These are phyloP conservation scores for Cytospora piceicola DNA, from an alignment of 2,329 filamentous ascomycete species.

Conservation along the genomic window DNA sequence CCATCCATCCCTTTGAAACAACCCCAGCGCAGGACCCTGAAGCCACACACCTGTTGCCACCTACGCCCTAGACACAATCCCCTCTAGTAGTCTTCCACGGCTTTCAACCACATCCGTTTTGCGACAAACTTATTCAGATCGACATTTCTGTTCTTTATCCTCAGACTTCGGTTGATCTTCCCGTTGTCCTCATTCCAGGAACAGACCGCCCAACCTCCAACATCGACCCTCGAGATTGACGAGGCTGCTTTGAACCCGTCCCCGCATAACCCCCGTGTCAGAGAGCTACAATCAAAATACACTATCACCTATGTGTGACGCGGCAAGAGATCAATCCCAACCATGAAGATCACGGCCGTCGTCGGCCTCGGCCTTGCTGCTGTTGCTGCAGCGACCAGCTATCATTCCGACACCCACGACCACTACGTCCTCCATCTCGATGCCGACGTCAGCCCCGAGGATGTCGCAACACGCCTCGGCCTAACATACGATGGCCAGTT, in stretches of 20 bases:
- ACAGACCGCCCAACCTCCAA: neutral
- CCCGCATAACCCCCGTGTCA: neutral
- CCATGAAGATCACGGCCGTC: constrained; percentile 53
- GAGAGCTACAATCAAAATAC: constrained; percentile 8
- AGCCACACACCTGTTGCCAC: constrained; percentile 21
- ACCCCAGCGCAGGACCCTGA: constrained; percentile 20
- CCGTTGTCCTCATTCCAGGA: neutral
- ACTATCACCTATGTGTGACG: constrained; percentile 10
- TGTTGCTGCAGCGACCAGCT: constrained; percentile 51
- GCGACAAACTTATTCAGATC: neutral
- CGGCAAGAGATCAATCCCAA: constrained; percentile 7
- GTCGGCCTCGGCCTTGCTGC: constrained; percentile 57
- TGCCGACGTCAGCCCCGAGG: constrained; percentile 63
- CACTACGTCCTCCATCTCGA: constrained; percentile 95
- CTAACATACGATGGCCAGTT: constrained; percentile 81
- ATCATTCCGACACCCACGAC: constrained; percentile 77
- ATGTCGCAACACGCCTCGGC: constrained; percentile 74
- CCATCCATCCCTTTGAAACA: constrained; percentile 23
- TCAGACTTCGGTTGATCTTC: neutral
- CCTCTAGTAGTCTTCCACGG: neutral
- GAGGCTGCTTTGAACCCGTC: neutral
- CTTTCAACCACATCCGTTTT: neutral
- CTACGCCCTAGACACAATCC: constrained; percentile 11
- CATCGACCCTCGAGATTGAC: neutral
- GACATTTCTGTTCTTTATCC: neutral